Base-by-base conservation (phyloP, 768 basidiomycete genomes). In the Suillus tomentosus region DNA sequence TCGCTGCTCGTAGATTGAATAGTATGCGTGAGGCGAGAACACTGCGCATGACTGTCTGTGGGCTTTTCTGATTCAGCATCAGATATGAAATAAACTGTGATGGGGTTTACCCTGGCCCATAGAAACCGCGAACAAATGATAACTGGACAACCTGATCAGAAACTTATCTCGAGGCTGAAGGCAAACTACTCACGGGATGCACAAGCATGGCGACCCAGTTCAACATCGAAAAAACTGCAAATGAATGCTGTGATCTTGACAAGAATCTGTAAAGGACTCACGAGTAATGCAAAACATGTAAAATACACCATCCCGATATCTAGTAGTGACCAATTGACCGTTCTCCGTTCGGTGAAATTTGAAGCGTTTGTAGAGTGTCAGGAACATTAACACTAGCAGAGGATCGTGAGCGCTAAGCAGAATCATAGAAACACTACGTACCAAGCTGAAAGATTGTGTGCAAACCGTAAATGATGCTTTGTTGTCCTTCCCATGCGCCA, bases 11-110 rank as follows among this genome's bases (percentile, higher is more conserved):
- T 37, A 63, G 62, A n/a, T 58, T 65, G 62, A 65, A 65, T 15
- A 63, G 27, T 5, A 65, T 63, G 2, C 48, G 55, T 1, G 65
- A 65, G 9, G 62, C 65, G 3, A 65, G 62, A 59, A 65, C 56
- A 34, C 65, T 65, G 15, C 53, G 57, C 3, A 50, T 13, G 6
- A 58, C 55, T 27, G 59, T 54, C 45, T 65, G 65, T 10, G 24
- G 45, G 34, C 64, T 62, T 60, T 4, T 19, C 8, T 5, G 42
- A 22, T 1, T 48, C 11, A 61, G 27, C 9, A 15, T 36, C 5
- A 3, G 2, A 39, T 19, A 34, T 31, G 0, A 3, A 45, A 5
- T 59, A 1, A 24, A 13, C 22, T 6, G 0, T 15, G n/a, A 40
- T 24, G 4, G 3, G 10, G 11, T 54, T 36, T 34, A 54, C 51